These are phyloP conservation scores for Rubroshorea leprosula DNA, from an alignment of 345 rosid species.

Conservation along the genomic window DNA sequence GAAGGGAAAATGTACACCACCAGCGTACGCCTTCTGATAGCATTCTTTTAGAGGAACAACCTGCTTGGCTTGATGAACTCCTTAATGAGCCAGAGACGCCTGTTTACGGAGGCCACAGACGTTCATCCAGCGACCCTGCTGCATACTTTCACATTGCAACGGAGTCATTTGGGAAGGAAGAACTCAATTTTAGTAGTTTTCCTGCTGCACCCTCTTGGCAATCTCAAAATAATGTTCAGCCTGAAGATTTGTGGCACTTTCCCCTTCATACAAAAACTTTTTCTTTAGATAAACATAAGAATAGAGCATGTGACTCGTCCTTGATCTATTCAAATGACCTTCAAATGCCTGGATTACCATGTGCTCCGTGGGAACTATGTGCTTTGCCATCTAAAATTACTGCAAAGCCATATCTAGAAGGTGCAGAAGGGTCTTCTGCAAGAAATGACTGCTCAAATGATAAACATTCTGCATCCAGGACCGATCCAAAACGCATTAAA, in stretches of 20 bases:
- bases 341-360: slow-evolving; percentile 19
- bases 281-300: slow-evolving; percentile 18
- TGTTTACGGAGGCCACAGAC: slow-evolving; percentile 37
- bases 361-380: slow-evolving; percentile 20
- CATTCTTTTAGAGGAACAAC: slow-evolving; percentile 38
- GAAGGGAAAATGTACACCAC: slow-evolving; percentile 27
- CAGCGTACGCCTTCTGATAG: slow-evolving; percentile 42
- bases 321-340: slow-evolving; percentile 7
- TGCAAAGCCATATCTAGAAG: slow-evolving; percentile 25
- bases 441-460: slow-evolving; percentile 15
- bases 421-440: slow-evolving; percentile 14
- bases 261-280: slow-evolving; percentile 8
- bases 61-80: slow-evolving; percentile 65
- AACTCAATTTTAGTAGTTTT: slow-evolving; percentile 17
- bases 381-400: slow-evolving; percentile 16
- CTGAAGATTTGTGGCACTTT: slow-evolving; percentile 29
- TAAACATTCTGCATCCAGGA: slow-evolving; percentile 15
- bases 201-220: slow-evolving; percentile 35
- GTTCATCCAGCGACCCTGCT: slow-evolving; percentile 60
- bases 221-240: slow-evolving; percentile 34
- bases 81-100: slow-evolving; percentile 50
- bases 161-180: slow-evolving; percentile 22
- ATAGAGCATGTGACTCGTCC: slow-evolving; percentile 23
- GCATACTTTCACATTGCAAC: slow-evolving; percentile 33
- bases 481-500: slow-evolving; percentile 31